Evolutionary conservation across 257 asterid genomes (phyloP).

Genomic region (Plantago major): DNA sequence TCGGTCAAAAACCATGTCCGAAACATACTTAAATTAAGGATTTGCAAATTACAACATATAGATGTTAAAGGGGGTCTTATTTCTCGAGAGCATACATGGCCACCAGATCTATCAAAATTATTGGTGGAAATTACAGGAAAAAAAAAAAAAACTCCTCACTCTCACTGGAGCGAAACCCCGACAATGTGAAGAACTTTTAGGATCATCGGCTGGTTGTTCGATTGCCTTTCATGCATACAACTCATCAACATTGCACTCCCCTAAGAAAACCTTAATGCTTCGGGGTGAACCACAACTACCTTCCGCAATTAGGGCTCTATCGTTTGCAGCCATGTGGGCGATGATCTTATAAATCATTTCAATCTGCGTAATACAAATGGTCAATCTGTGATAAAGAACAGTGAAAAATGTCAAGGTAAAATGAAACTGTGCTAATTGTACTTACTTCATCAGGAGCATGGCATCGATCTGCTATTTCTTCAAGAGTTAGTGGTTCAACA

Average conservation of each 20-base stretch:
- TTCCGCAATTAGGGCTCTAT: constrained; percentile 96
- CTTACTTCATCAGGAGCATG: constrained; percentile 73
- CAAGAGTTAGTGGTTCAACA: constrained; percentile 82
- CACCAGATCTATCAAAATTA: constrained; percentile 1
- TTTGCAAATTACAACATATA: constrained; percentile 1
- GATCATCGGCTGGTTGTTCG: background rate
- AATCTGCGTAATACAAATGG: constrained; percentile 49
- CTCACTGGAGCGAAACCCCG: constrained; percentile 1
- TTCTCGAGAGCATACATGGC: background rate
- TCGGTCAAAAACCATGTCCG: too few relatives aligned
- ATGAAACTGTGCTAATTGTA: constrained; percentile 5
- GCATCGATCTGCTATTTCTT: constrained; percentile 83
- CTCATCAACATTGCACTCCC: constrained; percentile 90
- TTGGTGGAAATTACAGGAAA: background rate
- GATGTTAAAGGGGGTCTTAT: background rate
- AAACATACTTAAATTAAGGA: too few relatives aligned
- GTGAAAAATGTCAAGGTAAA: background rate
- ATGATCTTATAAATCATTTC: constrained; percentile 96
- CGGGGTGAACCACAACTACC: constrained; percentile 95
- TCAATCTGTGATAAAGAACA: constrained; percentile 4
- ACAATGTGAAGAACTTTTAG: background rate
- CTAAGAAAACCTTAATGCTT: constrained; percentile 84
- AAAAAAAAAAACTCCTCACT: background rate
- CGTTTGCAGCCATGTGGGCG: constrained; percentile 95
- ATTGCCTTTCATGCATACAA: constrained; percentile 42